Base-by-base conservation (phyloP, 1,284 basidiomycete species). In the Somion occarium region DNA sequence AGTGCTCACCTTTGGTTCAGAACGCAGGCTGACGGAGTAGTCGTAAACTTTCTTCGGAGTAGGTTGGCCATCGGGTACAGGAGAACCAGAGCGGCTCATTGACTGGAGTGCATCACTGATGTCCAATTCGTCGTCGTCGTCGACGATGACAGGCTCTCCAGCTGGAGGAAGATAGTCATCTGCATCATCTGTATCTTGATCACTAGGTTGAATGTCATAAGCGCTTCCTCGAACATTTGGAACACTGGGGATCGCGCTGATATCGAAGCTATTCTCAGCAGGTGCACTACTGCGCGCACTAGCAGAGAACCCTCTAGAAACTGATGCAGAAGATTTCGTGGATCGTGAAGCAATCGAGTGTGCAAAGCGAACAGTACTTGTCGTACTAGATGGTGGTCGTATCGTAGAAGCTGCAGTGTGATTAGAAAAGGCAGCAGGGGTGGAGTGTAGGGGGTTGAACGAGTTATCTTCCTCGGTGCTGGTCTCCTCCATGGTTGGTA, bases 331-430 rank as follows among this genome's bases (percentile, higher is more conserved):
- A 13, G 65, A 63, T 66, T 72, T 51, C 66, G 71, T 47, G 50
- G 71, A 59, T 61, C 71, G 55, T 58, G 65, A 65, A 39, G 76
- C 76, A 50, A 88, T 75, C 1, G 88, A 88, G 47, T 75, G 75
- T 0, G 85, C 84, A 61, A 89, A 88, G n/a, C 86, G 77, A n/a
- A 77, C 73, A 1, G 83, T 78, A 59, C 85, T 87, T 2, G 75
- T 76, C 9, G 78, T 74, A 59, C 80, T 83, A 0, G 78, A 76
- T 26, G 76, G 71, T 0, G 76, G 68, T 39, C 77, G 74, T 23
- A 81, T 69, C 0, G 80, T 79, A 2, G 76, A 63, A 22, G 65
- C 63, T 51, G 61, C 73, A 11, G 69, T 69, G 50, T 78, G 72
- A 3, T 63, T 63, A 1, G 75, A 73, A 5, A 71, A 63, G 2